Base-by-base conservation (phyloP, 2,329 filamentous ascomycete genomes). In the Zymoseptoria ardabiliae region DNA sequence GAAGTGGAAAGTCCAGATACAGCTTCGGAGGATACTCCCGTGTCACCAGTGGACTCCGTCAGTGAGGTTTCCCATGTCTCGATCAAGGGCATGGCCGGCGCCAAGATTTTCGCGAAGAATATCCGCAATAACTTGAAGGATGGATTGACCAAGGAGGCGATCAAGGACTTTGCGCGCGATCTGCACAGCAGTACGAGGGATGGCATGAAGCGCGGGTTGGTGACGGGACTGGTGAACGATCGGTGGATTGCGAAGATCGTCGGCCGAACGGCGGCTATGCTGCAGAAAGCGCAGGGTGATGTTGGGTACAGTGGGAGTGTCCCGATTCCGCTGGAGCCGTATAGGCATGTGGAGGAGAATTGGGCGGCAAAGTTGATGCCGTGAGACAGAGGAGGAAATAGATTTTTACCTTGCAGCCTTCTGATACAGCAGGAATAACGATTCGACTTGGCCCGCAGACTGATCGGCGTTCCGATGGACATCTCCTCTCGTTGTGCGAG, bases 221-320 rank as follows among this genome's bases (percentile, higher is more conserved):
- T 79, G 0, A 76, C 69, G 41, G 77, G 75, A 1, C 73, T 81
- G 41, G 76, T 79, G 4, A 82, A 82, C 64, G 81, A 83, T 65
- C 71, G 78, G 20, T 82, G 80, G 79, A 81, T 83, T 64, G 80
- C 80, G 41, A 79, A 77, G 66, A 65, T 82, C 63, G 78, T 82
- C 0, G 80, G 81, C 4, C 81, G 79, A 61, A 70, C 80, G 3
- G 79, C 78, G 58, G 72, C 70, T 61, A 80, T 78, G 66, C 59
- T 82, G 55, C 79, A 81, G 68, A 74, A 72, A 22, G 77, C 76
- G 35, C 75, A 78, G 59, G 80, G 80, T 0, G 79, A 82, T 68
- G 68, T 80, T 0, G 80, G 80, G 1, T 82, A 82, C 62, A 77
- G 75, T 55, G 78, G 76, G 1, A 73, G 76, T 21, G 74, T 82